Conservation (phyloP, 1,284 basidiomycete species). For the Stereum hirsutum region DNA sequence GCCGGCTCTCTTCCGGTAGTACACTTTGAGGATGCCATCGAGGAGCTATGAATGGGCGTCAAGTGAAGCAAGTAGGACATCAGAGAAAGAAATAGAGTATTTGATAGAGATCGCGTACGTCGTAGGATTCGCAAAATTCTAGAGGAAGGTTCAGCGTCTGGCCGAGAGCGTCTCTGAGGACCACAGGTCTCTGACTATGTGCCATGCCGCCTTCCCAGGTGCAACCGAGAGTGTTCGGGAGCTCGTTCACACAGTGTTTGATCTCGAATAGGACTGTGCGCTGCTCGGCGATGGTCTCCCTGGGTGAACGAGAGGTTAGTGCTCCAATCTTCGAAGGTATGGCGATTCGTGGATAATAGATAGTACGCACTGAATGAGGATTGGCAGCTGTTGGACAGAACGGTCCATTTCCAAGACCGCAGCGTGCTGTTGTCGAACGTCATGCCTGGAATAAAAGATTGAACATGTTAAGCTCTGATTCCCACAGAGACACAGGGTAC, state of each 20-base stretch:
- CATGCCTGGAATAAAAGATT: not conserved
- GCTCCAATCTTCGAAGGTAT: too few species aligned
- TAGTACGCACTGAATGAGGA: too few species aligned
- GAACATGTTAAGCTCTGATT: not conserved
- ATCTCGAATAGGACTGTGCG: not conserved
- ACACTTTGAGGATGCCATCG: not conserved
- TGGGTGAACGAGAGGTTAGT: not conserved
- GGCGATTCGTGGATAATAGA: too few species aligned
- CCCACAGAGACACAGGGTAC: not conserved
- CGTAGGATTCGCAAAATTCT: not conserved
- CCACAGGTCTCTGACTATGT: not conserved
- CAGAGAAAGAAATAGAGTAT: not conserved
- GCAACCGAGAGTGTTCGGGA: constrained; percentile 1
- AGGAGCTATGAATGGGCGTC: too few species aligned
- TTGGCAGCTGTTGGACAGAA: too few species aligned
- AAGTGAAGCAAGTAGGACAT: too few species aligned
- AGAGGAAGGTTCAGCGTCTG: not conserved
- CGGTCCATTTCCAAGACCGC: too few species aligned
- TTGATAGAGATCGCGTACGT: not conserved
- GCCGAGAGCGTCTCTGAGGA: not conserved
- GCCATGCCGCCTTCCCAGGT: not conserved
- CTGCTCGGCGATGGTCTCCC: not conserved
- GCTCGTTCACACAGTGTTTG: not conserved
- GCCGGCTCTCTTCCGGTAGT: not conserved
- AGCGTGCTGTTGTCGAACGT: too few species aligned